Evolutionary conservation across 1,284 basidiomycete species (phyloP).

Genomic region (Mycosarcoma maydis): DNA sequence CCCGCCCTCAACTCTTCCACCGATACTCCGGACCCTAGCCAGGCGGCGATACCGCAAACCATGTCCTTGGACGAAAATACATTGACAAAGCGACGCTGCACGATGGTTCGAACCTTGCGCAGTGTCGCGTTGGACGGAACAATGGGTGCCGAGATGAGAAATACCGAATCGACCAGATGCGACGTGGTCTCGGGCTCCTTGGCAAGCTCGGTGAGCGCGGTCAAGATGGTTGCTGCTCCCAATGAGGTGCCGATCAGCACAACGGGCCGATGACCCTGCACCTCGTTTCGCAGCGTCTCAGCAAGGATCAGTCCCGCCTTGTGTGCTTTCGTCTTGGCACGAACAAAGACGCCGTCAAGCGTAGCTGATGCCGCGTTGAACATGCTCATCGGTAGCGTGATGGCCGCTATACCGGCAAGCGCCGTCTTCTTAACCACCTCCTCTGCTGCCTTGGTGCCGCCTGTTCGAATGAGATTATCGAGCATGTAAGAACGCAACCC

Average conservation of each 20-base stretch:
- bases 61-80: conserved; percentile 69
- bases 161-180: conserved; percentile 71
- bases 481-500: conserved; percentile 52
- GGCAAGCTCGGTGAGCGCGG: conserved; percentile 70
- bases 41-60: conserved; percentile 71
- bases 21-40: conserved; percentile 67
- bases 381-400: conserved; percentile 70
- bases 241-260: conserved; percentile 71
- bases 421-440: conserved; percentile 72
- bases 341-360: conserved; percentile 68
- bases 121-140: conserved; percentile 69
- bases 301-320: conserved; percentile 71
- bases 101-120: conserved; percentile 68
- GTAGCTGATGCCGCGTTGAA: conserved; percentile 64
- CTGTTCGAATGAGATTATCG: conserved; percentile 43
- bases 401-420: conserved; percentile 71
- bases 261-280: conserved; percentile 72
- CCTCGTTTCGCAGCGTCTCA: conserved; percentile 71
- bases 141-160: conserved; percentile 68
- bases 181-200: conserved; percentile 44
- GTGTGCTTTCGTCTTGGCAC: conserved; percentile 53
- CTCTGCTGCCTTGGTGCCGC: conserved; percentile 51
- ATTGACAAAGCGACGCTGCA: conserved; percentile 70
- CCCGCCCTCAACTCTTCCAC: conserved; percentile 69
- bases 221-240: conserved; percentile 71